Conservation (phyloP, 2,329 filamentous ascomycete genomes). For the Phialocephala subalpina region DNA sequence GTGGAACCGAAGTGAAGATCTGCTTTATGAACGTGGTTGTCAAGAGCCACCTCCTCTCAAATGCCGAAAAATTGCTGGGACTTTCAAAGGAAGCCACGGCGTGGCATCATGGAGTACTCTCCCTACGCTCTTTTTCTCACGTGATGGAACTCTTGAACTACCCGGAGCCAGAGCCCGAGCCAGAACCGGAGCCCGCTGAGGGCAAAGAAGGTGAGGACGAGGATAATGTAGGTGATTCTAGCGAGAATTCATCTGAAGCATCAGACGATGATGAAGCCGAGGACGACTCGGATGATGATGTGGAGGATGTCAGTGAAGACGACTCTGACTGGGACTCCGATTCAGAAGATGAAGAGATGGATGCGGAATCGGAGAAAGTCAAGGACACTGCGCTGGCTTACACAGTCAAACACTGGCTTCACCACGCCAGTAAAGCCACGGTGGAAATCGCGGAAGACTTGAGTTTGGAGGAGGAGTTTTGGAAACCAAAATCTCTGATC, state of each 20-base stretch:
- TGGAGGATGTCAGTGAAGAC: constrained; percentile 5
- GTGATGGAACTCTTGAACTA: constrained; percentile 12
- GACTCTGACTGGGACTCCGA: not conserved
- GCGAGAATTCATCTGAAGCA: not conserved
- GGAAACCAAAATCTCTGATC: constrained; percentile 1
- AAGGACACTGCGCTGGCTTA: constrained; percentile 13
- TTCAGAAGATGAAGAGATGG: constrained; percentile 10
- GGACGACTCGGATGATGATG: not conserved
- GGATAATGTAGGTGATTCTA: not conserved
- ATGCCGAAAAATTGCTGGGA: not conserved
- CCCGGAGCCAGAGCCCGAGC: not conserved
- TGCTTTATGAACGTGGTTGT: constrained; percentile 9
- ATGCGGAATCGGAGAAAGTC: constrained; percentile 4
- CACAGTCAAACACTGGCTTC: constrained; percentile 20
- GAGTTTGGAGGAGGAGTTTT: constrained; percentile 18
- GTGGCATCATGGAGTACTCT: constrained; percentile 13
- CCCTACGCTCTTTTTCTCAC: constrained; percentile 15
- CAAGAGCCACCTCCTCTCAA: not conserved
- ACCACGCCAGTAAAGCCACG: constrained; percentile 16
- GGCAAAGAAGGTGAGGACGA: constrained; percentile 1
- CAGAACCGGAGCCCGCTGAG: not conserved
- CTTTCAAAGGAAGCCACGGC: constrained; percentile 9
- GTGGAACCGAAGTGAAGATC: not conserved
- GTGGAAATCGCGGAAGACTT: constrained; percentile 14
- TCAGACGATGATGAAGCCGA: not conserved